A percentile compares a stretch with the other conserved stretches of the same genome.
Conservation (phyloP, 2,329 filamentous ascomycete species). For the Pseudocercospora vitis region DNA sequence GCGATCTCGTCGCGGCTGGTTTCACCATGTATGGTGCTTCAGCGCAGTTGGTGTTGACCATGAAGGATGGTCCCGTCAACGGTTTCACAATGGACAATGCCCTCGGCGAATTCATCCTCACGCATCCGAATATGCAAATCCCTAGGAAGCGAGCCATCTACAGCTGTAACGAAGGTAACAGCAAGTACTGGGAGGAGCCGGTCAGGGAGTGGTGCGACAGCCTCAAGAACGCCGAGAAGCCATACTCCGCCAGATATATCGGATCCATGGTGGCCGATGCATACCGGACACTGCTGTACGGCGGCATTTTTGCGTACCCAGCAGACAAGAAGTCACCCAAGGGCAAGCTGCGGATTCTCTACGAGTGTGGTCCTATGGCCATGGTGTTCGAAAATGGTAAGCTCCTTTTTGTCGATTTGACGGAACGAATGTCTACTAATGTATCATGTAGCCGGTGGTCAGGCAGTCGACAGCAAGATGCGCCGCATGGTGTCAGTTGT, state of each 20-base stretch:
- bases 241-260: conserved; percentile 93
- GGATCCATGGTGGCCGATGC: conserved; percentile 98
- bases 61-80: conserved; percentile 89
- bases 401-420: conserved; percentile 32
- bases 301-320: conserved; percentile 95
- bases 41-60: conserved; percentile 93
- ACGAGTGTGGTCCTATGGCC: conserved; percentile 98
- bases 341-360: conserved; percentile 94
- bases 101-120: conserved; percentile 97
- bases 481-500: conserved; percentile 83
- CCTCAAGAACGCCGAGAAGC: conserved; percentile 75
- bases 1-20: conserved; percentile 87
- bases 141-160: conserved; percentile 83
- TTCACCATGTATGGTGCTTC: conserved; percentile 99
- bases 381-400: conserved; percentile 97
- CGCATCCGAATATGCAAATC: conserved; percentile 90
- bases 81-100: conserved; percentile 97
- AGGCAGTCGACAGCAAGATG: conserved; percentile 91
- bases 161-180: conserved; percentile 98
- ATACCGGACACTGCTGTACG: conserved; percentile 92
- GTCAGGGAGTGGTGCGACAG: conserved; percentile 86
- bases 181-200: conserved; percentile 87
- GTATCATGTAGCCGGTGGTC: conserved; percentile 69
- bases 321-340: conserved; percentile 98
- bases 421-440: conserved; percentile 19